Evolutionary conservation across 2,329 filamentous ascomycete genomes (phyloP).

Genomic region (Hymenoscyphus fraxineus): DNA sequence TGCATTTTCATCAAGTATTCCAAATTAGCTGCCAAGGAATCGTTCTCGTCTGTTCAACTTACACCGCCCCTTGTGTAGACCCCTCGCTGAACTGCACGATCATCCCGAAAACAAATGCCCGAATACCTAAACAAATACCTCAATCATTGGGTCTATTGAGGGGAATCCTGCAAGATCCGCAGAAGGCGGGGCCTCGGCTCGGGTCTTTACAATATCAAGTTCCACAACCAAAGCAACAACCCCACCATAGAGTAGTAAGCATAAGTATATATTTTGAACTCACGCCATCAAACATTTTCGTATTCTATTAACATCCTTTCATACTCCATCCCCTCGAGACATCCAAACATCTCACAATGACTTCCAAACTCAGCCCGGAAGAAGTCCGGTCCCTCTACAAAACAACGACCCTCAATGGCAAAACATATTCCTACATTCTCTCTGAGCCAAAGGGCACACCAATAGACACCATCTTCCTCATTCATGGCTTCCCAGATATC

Average conservation of each 20-base stretch:
- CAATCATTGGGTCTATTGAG: not conserved
- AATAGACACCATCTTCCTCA: slow-evolving; percentile 47
- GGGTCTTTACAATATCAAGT: not conserved
- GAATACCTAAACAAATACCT: not conserved
- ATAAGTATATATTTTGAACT: not conserved
- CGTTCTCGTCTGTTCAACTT: not conserved
- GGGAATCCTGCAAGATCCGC: not conserved
- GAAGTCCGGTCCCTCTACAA: slow-evolving; percentile 65
- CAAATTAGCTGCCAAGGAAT: not conserved
- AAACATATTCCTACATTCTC: slow-evolving; percentile 65
- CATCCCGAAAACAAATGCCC: not conserved
- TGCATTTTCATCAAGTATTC: not conserved
- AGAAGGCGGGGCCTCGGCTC: not conserved
- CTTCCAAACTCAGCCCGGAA: slow-evolving; percentile 60
- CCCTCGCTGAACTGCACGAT: not conserved
- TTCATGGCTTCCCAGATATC: slow-evolving; percentile 73
- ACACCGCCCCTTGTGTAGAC: not conserved
- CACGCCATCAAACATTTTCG: not conserved
- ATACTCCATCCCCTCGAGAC: too few species aligned
- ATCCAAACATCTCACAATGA: slow-evolving; percentile 40
- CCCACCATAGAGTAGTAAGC: not conserved
- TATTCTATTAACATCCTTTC: too few species aligned
- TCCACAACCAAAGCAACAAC: not conserved
- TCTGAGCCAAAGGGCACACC: slow-evolving; percentile 45
- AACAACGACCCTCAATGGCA: slow-evolving; percentile 61